Base-by-base conservation (phyloP, 2,329 filamentous ascomycete genomes). In the Colletotrichum lupini region DNA sequence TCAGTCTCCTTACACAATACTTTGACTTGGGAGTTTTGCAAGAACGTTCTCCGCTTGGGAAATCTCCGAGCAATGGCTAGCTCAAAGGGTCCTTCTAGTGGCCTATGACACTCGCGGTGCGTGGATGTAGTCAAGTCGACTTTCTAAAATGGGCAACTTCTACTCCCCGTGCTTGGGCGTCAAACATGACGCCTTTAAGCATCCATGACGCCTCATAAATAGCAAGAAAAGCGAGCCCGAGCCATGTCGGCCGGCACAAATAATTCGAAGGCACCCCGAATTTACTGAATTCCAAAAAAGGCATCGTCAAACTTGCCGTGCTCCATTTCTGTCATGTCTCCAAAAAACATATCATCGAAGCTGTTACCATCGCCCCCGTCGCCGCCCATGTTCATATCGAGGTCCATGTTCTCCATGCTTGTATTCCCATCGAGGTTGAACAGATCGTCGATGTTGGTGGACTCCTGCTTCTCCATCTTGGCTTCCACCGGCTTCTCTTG, bases 311-410 rank as follows among this genome's bases (percentile, higher is more conserved):
- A 88, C 60, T 87, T 84, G 8, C 82, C 84, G 76, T 86, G 84
- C 66, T 83, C 83, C 76, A 85, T 81, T 64, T 85, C 83, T 72
- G 84, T 85, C 8, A 77, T 83, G 71, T 81, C 82, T 64, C 82
- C 81, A 24, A 85, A 86, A 74, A 85, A 89, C 72, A 89, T 79
- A 72, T 89, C 85, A 72, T 89, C 85, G 74, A 90, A 90, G 32
- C 85, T 86, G 52, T 81, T 83, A 75, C 82, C 81, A 66, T 82
- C 79, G 56, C 81, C 81, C 16, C 80, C 81, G n/a, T 73, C 67
- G 11, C 78, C 80, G 1, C 79, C 76, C 3, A 77, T 78, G 22
- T 81, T 83, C 19, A 85, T 78, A 62, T 83, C 81, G 68, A 86
- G 83, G 67, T 83, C 80, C 75, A 85, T 83, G 19, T 79, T 83